phyloP scores from a whole-genome alignment of 2,329 filamentous ascomycete species.

The Trichoderma oligosporum region DNA sequence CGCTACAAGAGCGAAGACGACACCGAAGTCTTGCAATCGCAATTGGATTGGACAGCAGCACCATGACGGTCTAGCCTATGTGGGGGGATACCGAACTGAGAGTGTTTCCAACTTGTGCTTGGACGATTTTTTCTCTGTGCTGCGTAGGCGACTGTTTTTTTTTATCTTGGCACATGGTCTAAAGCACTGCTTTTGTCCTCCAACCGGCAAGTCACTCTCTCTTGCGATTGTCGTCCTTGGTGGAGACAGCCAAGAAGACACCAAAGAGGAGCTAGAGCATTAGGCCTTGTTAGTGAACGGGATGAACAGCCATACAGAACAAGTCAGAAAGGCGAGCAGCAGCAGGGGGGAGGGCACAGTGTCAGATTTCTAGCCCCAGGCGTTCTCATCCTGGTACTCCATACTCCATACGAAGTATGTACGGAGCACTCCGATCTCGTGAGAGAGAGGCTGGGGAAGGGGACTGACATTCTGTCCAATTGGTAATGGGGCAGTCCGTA shows the following conservation, averaged over 20 bases:
- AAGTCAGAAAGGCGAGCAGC: constrained; percentile 4
- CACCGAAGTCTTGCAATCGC: not conserved
- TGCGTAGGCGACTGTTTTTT: not conserved
- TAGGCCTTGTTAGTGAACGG: constrained; percentile 13
- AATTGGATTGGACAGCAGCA: constrained; percentile 13
- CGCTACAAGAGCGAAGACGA: constrained; percentile 7
- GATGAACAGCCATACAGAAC: constrained; percentile 14
- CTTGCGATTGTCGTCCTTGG: constrained; percentile 17
- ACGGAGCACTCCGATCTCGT: not conserved
- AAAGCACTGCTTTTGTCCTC: constrained; percentile 10
- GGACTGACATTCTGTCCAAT: too few relatives aligned
- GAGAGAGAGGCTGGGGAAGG: not conserved
- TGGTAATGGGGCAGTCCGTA: too few relatives aligned
- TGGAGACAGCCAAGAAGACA: constrained; percentile 12
- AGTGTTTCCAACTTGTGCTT: constrained; percentile 9
- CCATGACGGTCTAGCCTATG: constrained; percentile 16
- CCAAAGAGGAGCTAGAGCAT: constrained; percentile 8
- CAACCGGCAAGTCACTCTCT: constrained; percentile 5
- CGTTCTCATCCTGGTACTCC: not conserved
- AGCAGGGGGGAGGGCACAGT: constrained; percentile 15
- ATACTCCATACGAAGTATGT: too few relatives aligned
- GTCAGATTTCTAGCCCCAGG: not conserved
- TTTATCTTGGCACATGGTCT: constrained; percentile 10
- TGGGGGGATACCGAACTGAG: constrained; percentile 14
- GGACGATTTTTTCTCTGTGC: constrained; percentile 2